A percentile compares a stretch with the other conserved stretches of the same genome.
Evolutionary conservation across 2,329 filamentous ascomycete species (phyloP).

Genomic region (Penicillium sp.): DNA sequence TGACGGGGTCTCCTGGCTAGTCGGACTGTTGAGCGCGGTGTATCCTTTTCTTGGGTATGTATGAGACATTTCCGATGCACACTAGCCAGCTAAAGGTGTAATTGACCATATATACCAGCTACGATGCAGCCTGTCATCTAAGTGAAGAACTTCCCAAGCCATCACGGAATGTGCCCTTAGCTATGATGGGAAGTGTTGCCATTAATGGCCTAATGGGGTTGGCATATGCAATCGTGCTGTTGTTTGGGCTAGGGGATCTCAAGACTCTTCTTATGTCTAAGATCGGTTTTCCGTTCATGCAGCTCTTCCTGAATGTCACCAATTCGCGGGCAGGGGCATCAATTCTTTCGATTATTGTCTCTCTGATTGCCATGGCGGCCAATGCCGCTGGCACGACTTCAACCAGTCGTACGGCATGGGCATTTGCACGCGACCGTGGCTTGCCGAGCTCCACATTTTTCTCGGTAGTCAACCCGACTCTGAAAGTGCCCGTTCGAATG

Average conservation of each 20-base stretch:
- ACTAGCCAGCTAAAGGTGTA: too few species aligned
- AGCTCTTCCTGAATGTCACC: conserved; percentile 33
- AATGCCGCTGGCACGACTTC: conserved; percentile 20
- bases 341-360: conserved; percentile 13
- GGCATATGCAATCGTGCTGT: conserved; percentile 42
- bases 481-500: conserved; percentile 48
- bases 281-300: conserved; percentile 47
- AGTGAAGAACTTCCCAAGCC: conserved; percentile 34
- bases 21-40: conserved; percentile 18
- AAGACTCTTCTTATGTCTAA: conserved; percentile 39
- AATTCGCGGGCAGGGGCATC: conserved; percentile 13
- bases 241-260: conserved; percentile 46
- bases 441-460: conserved; percentile 46
- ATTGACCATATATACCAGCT: conserved; percentile 7
- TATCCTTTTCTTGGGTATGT: conserved; percentile 22
- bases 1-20: conserved; percentile 20
- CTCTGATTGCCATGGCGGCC: conserved; percentile 14
- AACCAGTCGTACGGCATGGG: conserved; percentile 39
- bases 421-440: conserved; percentile 52
- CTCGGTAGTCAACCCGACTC: conserved; percentile 37
- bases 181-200: conserved; percentile 33
- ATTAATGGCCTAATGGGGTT: conserved; percentile 50
- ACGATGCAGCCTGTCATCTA: conserved; percentile 46
- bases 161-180: conserved; percentile 30
- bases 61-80: background rate